Percentiles rank a stretch among this genome's conserved stretches.
These are phyloP conservation scores for Penicillium corylophilum DNA, from an alignment of 2,329 filamentous ascomycete species.

Conservation along the genomic window DNA sequence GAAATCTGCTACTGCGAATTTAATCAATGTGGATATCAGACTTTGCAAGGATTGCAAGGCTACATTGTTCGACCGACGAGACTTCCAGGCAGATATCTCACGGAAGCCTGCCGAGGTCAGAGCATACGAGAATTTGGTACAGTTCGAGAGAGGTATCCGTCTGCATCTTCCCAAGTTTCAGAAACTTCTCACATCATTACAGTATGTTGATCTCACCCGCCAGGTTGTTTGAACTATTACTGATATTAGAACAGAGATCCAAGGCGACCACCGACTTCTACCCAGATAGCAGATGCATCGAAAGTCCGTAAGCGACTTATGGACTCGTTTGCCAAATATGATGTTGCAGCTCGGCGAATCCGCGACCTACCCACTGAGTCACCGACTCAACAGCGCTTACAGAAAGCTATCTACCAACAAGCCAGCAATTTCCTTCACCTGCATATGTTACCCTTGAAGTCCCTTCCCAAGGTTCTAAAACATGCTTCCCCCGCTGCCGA, in stretches of 20 bases:
- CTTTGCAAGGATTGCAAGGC: conserved; percentile 88
- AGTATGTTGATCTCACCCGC: conserved; percentile 49
- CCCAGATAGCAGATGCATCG: conserved; percentile 78
- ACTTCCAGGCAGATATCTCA: conserved; percentile 70
- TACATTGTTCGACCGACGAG: conserved; percentile 69
- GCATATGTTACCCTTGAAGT: conserved; percentile 86
- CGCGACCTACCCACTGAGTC: conserved; percentile 74
- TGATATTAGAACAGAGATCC: conserved; percentile 51
- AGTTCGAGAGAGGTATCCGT: conserved; percentile 85
- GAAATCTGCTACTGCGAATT: conserved; percentile 45
- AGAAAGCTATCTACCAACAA: conserved; percentile 78
- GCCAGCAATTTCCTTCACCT: conserved; percentile 81
- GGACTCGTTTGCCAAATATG: conserved; percentile 86
- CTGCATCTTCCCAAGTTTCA: conserved; percentile 82
- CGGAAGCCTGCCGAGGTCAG: conserved; percentile 72
- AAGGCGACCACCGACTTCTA: conserved; percentile 61
- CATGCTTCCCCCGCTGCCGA: conserved; percentile 57
- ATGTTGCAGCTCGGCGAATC: conserved; percentile 75
- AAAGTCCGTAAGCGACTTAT: conserved; percentile 88
- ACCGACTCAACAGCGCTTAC: conserved; percentile 69
- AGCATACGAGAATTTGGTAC: conserved; percentile 76
- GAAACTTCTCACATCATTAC: conserved; percentile 68
- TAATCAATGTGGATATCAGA: conserved; percentile 74
- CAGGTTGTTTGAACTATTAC: neutral
- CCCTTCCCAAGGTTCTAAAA: conserved; percentile 66